Conservation (phyloP, 2,329 filamentous ascomycete species). For the Fusarium sp. region DNA sequence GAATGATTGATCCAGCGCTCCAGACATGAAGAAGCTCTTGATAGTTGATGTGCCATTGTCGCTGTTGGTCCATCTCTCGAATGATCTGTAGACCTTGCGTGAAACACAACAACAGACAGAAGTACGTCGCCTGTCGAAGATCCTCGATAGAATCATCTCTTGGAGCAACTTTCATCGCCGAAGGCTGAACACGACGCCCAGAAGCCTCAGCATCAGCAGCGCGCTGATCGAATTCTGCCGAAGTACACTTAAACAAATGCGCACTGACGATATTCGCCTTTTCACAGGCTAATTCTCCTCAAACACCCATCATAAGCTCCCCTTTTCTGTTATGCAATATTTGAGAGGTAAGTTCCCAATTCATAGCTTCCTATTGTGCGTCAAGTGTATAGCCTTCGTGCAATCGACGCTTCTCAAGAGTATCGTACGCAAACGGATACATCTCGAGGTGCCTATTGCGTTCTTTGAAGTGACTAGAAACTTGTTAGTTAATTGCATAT, state of each 20-base stretch:
- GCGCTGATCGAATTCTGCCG: neutral
- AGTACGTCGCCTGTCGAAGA: neutral
- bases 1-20: neutral
- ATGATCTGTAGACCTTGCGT: neutral
- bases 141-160: neutral
- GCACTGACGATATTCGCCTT: constrained; percentile 3
- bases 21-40: neutral
- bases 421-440: too few relatives aligned
- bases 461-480: too few relatives aligned
- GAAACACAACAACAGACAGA: neutral
- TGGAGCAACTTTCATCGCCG: neutral
- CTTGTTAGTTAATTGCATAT: too few relatives aligned
- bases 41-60: neutral
- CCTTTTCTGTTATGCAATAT: too few relatives aligned
- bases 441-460: too few relatives aligned
- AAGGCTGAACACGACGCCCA: neutral
- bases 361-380: too few relatives aligned
- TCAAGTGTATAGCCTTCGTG: too few relatives aligned
- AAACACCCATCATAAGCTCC: too few relatives aligned
- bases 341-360: too few relatives aligned
- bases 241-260: neutral
- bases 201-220: neutral
- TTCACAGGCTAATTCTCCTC: too few relatives aligned
- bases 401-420: too few relatives aligned
- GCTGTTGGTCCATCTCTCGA: neutral